Base-by-base conservation (phyloP, 1,284 basidiomycete species). In the Microbotryomycetes sp. region DNA sequence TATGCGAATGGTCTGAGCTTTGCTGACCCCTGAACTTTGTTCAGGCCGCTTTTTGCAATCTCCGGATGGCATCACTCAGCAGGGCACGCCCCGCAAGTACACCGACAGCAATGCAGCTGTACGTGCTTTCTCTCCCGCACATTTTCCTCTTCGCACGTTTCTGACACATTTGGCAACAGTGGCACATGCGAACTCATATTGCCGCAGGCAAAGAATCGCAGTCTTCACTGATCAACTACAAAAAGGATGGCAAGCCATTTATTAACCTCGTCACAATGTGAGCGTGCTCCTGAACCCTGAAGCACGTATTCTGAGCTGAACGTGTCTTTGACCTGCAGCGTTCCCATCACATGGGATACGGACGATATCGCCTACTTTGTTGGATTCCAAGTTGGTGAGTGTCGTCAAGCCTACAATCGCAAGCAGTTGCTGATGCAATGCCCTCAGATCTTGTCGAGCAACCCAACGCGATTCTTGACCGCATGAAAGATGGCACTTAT, bases 171-270 rank as follows among this genome's bases (percentile, higher is more conserved):
- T 4, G 16, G 6, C 16, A 5, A 28, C 53, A 67, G 61, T 71
- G 80, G 48, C 80, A 83, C 62, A 78, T 96, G 70, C 81, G 81
- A 63, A 85, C 85, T 68, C 80, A 81, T 56, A 79, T 91, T 13
- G 75, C 77, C 16, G 83, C 82, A 0, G 84, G 85, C 68, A 90
- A 90, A 74, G 91, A 96, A 76, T 91, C 62, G 86, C 93, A 97
- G 78, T 85, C 85, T 1, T 85, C 81, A 58, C 78, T 97, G 58
- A 82, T 93, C 76, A 97, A 97, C 75, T 96, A 92, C 73, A 81
- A 84, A 55, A 90, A 90, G 73, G 84, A 85, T 61, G 90, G 91
- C 4, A 78, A 81, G n/a, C 83, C 90, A 0, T 97, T 97, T 70
- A 75, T 77, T 72, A 77, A 77, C 60, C 67, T 78, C 54, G 75